Evolutionary conservation across 2,329 filamentous ascomycete species (phyloP).

Genomic region (Claviceps pusilla): DNA sequence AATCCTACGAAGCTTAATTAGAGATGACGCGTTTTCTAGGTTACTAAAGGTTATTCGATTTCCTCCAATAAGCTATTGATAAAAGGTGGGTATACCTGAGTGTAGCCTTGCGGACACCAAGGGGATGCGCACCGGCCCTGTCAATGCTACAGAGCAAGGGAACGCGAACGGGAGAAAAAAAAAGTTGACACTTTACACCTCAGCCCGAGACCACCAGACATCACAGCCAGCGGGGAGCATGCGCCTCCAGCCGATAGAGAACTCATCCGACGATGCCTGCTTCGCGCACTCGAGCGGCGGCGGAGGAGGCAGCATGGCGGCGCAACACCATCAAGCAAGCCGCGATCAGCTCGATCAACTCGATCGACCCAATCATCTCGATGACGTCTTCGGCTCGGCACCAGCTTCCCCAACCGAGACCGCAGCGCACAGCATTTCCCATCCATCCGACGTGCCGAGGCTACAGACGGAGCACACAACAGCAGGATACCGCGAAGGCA

Average conservation of each 20-base stretch:
- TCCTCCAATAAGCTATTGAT: no score
- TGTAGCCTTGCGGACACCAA: no score
- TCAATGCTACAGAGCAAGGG: no score
- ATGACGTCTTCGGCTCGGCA: slow-evolving; percentile 23
- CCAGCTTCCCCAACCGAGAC: slow-evolving; percentile 11
- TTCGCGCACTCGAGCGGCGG: slow-evolving; percentile 5
- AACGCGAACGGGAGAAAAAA: not conserved
- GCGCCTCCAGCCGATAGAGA: slow-evolving; percentile 21
- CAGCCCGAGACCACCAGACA: not conserved
- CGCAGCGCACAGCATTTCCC: slow-evolving; percentile 10
- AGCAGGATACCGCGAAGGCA: slow-evolving; percentile 79
- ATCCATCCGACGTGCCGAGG: slow-evolving; percentile 53
- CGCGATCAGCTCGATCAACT: no score
- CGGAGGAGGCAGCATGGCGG: not conserved
- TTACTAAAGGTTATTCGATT: no score
- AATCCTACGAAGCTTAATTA: no score
- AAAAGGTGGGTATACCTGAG: no score
- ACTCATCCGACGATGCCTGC: slow-evolving; percentile 15
- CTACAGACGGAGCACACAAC: slow-evolving; percentile 66
- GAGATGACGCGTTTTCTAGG: no score
- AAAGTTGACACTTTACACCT: not conserved
- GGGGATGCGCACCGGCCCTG: no score
- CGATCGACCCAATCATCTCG: slow-evolving; percentile 13
- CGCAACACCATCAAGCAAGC: not conserved
- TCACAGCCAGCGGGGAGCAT: slow-evolving; percentile 9